Base-by-base conservation (phyloP, 352 stramenopile species). In the Pythium scleroteichum region DNA sequence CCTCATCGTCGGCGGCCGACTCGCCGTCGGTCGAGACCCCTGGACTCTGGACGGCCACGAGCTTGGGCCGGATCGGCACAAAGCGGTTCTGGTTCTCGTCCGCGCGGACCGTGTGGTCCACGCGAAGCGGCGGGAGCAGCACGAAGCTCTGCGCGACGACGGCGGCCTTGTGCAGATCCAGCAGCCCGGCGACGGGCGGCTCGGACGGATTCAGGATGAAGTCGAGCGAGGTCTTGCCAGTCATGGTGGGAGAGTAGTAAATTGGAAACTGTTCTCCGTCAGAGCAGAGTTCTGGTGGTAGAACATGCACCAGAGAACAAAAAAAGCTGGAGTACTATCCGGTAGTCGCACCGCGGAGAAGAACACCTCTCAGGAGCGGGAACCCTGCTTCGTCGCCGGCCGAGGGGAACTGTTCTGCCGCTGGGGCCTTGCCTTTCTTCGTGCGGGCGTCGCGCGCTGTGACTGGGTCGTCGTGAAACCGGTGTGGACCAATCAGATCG, bases 171-270 rank as follows among this genome's bases (percentile, higher is more conserved):
- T 62, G 60, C 14, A 62, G 60, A 38, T 61, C 52, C 24, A 68
- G 48, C 10, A 60, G 49, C 29, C n/a, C 48, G 8, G 35, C 27
- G 17, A 68, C 55, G 10, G 42, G 53, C 12, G 61, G 40, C 22
- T 53, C 53, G 10, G 32, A 46, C 1, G 61, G 61, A 24, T 68
- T 68, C 14, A 68, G 23, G 38, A 68, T 68, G 23, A 68, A 68
- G 17, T 59, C 47, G 17, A 68, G 48, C 9, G 61, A 62, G 5
- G 53, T 52, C 41, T 68, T 68, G 47, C 29, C 44, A 0, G 52
- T 4, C 60, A 68, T 68, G 10, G 19, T 47, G 20, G 7, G 53
- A 45, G 27, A 41, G 44, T 27, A 32, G 52, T 14, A 60, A 53
- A 40, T 60, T 52, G 29, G 4, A 35, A 29, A 55, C 19, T 55